Evolutionary conservation across 805 yeast genomes (phyloP).

Genomic region (Helenozyma rhizophorensis): DNA sequence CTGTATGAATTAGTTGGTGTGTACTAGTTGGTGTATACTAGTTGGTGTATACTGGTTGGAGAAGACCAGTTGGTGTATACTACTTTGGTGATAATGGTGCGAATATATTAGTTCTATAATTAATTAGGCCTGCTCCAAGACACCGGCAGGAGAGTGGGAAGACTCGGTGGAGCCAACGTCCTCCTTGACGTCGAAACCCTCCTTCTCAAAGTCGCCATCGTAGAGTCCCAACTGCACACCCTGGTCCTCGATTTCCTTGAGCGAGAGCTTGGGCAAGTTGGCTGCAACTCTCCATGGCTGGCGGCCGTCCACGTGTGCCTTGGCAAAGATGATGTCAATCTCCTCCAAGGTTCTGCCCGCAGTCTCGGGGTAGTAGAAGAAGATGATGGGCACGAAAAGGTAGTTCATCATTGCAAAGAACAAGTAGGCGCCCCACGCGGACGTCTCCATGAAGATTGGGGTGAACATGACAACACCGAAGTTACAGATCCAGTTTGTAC

Average conservation of each 20-base stretch:
- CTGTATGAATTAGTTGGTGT: too few species aligned
- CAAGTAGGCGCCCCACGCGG: constrained; percentile 40
- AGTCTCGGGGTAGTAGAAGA: constrained; percentile 45
- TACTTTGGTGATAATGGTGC: too few species aligned
- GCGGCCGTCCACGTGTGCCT: constrained; percentile 52
- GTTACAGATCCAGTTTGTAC: constrained; percentile 43
- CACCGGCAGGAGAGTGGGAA: too few species aligned
- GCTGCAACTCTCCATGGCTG: constrained; percentile 63
- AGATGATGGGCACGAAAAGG: constrained; percentile 51
- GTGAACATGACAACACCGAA: constrained; percentile 46
- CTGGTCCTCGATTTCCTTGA: constrained; percentile 55
- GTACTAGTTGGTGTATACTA: too few species aligned
- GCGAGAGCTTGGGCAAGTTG: constrained; percentile 54
- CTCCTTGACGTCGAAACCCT: constrained; percentile 29
- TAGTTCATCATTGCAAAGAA: constrained; percentile 40
- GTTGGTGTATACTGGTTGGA: too few species aligned
- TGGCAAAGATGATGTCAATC: constrained; percentile 57
- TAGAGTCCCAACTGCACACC: constrained; percentile 55
- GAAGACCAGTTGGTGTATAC: too few species aligned
- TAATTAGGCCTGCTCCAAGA: too few species aligned
- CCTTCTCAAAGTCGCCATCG: constrained; percentile 41
- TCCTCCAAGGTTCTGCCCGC: constrained; percentile 45
- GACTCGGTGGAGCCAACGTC: constrained; percentile 19
- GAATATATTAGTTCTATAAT: too few species aligned
- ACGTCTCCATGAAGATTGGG: constrained; percentile 35